Conservation (phyloP, 2,329 filamentous ascomycete species). For the Aspergillus aculeatinus region DNA sequence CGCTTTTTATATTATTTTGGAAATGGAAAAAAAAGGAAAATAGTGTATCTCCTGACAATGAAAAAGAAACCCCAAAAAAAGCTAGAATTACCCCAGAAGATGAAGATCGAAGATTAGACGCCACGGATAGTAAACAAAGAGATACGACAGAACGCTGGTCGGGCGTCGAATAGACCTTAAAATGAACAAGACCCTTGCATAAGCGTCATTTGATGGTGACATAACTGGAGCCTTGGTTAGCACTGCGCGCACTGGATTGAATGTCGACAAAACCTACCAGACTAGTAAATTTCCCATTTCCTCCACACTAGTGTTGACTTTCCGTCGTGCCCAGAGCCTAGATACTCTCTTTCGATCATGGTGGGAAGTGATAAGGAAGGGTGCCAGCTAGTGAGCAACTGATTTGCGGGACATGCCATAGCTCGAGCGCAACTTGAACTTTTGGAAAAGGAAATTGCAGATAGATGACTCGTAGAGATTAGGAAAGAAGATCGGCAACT, state of each 20-base stretch:
- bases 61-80: neutral
- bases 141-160: neutral
- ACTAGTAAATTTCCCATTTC: conserved; percentile 33
- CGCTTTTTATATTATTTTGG: neutral
- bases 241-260: neutral
- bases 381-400: neutral
- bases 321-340: neutral
- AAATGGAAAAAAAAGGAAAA: neutral
- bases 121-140: neutral
- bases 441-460: neutral
- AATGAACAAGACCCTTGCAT: neutral
- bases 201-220: neutral
- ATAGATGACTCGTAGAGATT: conserved; percentile 14
- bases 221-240: neutral
- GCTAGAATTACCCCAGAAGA: neutral
- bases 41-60: neutral
- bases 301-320: conserved; percentile 33
- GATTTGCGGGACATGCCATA: neutral
- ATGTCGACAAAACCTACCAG: conserved; percentile 8
- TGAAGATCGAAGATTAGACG: neutral
- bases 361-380: neutral
- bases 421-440: neutral
- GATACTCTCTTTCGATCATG: neutral
- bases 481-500: conserved; percentile 41
- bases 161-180: neutral